Base-by-base conservation (phyloP, 1,284 basidiomycete species). In the Trametes hirsuta region DNA sequence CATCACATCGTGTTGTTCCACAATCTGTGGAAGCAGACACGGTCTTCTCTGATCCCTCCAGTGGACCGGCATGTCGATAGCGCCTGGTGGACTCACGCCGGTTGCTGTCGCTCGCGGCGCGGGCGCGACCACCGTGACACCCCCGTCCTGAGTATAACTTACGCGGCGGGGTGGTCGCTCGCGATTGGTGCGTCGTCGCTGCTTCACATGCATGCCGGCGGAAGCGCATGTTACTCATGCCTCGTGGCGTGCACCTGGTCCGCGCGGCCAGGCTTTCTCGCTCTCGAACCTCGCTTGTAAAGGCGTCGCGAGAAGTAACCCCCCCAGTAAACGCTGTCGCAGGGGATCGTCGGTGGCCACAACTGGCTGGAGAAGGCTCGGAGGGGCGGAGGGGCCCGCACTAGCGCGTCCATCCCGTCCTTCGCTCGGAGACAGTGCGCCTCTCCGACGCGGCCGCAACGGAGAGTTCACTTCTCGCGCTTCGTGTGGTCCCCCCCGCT, bases 301-400 rank as follows among this genome's bases (percentile, higher is more conserved):
- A 18, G 14, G 4, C 39, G 6, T 18, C 39, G 39, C 14, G 12
- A 18, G n/a, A 12, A 14, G 39, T 40, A 18, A 12, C 3, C 14
- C 39, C 11, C 14, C 39, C 39, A 18, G 30, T 30, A 30, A 30
- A 30, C 39, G 39, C 39, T 40, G 39, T 45, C 44, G 47, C 34
- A 49, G 55, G 44, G 42, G 55, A 57, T 57, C 55, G 55, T 57
- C 55, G 48, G 42, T 57, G 54, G 24, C 41, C 54, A 44, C 44
- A 36, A 47, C 10, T 4, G 41, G 37, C 47, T 41, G 22, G 4
- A 8, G 42, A 25, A 34, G 12, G n/a, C 34, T 12, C 22, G 21
- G 22, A 22, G 9, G 44, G 25, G 6, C 12, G 44, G 44, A 46
- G 22, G 21, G 42, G 5, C 15, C 25, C 18, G 9, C 18, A 3